A percentile compares a stretch with the other conserved stretches of the same genome.
These are phyloP conservation scores for Clonostachys rosea DNA, from an alignment of 2,329 filamentous ascomycete genomes.

Conservation along the genomic window DNA sequence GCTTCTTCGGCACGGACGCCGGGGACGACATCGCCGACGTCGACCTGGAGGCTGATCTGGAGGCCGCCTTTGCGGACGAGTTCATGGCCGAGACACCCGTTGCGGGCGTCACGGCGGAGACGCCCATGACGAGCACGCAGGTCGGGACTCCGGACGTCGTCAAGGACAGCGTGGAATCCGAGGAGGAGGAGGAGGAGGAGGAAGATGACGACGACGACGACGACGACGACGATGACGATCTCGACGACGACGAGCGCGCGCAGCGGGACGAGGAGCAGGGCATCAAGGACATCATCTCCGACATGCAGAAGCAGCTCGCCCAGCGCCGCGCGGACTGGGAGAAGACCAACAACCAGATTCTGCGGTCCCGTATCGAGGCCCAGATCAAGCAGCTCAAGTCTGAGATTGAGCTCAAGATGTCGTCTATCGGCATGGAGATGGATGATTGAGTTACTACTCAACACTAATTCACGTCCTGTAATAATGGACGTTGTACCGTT, in stretches of 20 bases:
- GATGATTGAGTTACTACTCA: constrained; percentile 18
- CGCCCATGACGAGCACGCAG: constrained; percentile 36
- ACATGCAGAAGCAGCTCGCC: constrained; percentile 45
- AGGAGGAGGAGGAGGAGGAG: constrained; percentile 38
- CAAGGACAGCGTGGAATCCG: constrained; percentile 32
- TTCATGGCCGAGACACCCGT: constrained; percentile 31
- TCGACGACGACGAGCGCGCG: constrained; percentile 48
- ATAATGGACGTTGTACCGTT: neutral
- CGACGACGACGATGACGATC: constrained; percentile 47
- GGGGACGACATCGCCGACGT: constrained; percentile 30
- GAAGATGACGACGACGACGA: constrained; percentile 46
- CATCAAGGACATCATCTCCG: constrained; percentile 48
- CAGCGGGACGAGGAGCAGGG: constrained; percentile 46
- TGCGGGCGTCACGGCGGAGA: constrained; percentile 33
- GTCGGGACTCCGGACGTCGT: constrained; percentile 34
- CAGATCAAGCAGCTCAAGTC: constrained; percentile 42
- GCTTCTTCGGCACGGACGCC: constrained; percentile 24
- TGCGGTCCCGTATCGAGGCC: constrained; percentile 42
- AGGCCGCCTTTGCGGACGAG: constrained; percentile 45
- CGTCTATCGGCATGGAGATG: constrained; percentile 33
- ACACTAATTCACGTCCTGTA: neutral
- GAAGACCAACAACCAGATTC: constrained; percentile 37
- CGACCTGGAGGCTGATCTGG: constrained; percentile 50
- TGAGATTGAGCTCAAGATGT: constrained; percentile 38
- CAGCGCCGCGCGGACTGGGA: constrained; percentile 37